These are phyloP conservation scores for Colletotrichum cordylinicola DNA, from an alignment of 2,329 filamentous ascomycete genomes.

Conservation along the genomic window DNA sequence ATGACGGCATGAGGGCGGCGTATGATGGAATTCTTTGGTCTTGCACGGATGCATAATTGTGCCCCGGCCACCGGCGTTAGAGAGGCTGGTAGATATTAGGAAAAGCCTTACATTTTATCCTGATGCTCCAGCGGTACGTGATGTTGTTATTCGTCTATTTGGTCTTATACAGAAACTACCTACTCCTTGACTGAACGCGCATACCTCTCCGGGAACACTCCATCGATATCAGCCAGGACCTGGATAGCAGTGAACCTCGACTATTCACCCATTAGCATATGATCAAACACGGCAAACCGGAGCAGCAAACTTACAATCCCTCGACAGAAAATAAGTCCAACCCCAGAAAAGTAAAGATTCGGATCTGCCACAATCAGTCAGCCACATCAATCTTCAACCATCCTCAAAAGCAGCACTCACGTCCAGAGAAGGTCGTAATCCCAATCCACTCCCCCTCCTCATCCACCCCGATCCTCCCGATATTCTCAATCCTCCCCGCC, in stretches of 20 bases:
- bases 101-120: neutral
- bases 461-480: neutral
- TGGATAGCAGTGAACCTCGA: neutral
- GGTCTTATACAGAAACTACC: neutral
- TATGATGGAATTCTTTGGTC: neutral
- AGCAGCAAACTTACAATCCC: neutral
- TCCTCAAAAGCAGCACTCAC: neutral
- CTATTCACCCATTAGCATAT: neutral
- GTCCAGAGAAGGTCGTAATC: neutral
- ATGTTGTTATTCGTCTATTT: neutral
- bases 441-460: constrained; percentile 8
- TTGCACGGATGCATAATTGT: neutral
- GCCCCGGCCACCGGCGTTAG: neutral
- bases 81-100: neutral
- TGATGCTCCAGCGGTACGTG: neutral
- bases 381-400: neutral
- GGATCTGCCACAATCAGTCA: neutral
- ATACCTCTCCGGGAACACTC: constrained; percentile 4
- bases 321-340: neutral
- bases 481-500: constrained; percentile 7
- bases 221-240: neutral
- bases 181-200: neutral
- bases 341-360: constrained; percentile 9
- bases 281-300: neutral
- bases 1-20: constrained; percentile 18